Base-by-base conservation (phyloP, 2,329 filamentous ascomycete species). In the Pseudogymnoascus sp. region DNA sequence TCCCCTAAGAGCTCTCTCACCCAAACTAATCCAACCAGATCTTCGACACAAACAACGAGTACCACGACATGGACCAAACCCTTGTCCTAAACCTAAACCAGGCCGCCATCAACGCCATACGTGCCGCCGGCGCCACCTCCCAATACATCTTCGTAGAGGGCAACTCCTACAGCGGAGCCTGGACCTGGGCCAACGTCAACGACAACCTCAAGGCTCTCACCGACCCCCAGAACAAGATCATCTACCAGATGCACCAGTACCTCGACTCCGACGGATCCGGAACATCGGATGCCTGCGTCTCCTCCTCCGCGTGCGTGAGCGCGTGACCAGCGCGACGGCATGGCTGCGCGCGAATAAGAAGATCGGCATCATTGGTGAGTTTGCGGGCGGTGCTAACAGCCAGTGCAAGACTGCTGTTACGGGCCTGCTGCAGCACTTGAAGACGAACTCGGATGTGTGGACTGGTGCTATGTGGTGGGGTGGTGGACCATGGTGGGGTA, bases 211-310 rank as follows among this genome's bases (percentile, higher is more conserved):
- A 82, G 63, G 75, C 78, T 62, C 75, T 85, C 43, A 81, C 78
- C 7, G 83, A 86, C 65, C 76, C 81, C 0, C 64, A 75, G 52
- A 73, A 83, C 72, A 83, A 81, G 68, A 76, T 85, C 63, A 72
- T 85, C 69, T 85, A 82, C 72, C 81, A 85, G 69, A 85, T 85
- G 83, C 83, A 86, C 70, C 83, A 85, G 73, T 86, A 85, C 68
- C 82, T 85, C 38, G 83, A 86, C 72, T 74, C 72, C 0, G 82
- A 85, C 64, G 79, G 80, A 61, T 81, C 78, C 1, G 83, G 83
- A 7, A 84, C 81, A 0, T 75, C 73, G 2, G 74, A 72, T 2
- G 73, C 74, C 28, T 86, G 83, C 69, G 81, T 83, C 14, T 78
- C 71, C 64, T 65, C 71, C n/a, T n/a, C n/a, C n/a, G n/a, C n/a